These are phyloP conservation scores for Ilyonectria robusta DNA, from an alignment of 2,329 filamentous ascomycete species.

Conservation along the genomic window DNA sequence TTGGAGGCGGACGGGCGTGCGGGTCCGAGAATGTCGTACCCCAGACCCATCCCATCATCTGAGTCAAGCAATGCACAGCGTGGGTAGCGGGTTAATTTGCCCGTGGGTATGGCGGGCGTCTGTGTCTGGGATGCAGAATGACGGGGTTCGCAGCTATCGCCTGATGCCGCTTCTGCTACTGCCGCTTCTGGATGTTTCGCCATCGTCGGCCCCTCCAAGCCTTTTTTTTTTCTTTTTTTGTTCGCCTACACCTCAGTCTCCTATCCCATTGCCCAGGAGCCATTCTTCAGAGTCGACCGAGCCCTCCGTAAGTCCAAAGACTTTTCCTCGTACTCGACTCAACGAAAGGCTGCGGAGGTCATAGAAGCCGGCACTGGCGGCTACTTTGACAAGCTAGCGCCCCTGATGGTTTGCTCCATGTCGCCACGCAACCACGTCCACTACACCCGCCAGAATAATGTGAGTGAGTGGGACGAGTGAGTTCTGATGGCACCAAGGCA, in stretches of 20 bases:
- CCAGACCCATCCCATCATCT: constrained; percentile 37
- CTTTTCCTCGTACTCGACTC: constrained; percentile 16
- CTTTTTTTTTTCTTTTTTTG: background rate
- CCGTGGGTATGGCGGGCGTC: constrained; percentile 13
- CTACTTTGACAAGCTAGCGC: constrained; percentile 34
- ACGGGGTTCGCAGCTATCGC: constrained; percentile 21
- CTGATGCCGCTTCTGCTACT: constrained; percentile 4
- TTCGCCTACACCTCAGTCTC: background rate
- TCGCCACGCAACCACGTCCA: constrained; percentile 40
- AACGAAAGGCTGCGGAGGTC: constrained; percentile 15
- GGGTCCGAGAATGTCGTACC: constrained; percentile 36
- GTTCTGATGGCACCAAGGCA: constrained; percentile 37
- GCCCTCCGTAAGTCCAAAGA: background rate
- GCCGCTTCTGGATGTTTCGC: background rate
- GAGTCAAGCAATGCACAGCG: constrained; percentile 37
- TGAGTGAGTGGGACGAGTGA: constrained; percentile 33
- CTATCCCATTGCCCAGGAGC: background rate
- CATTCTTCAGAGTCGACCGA: constrained; percentile 14
- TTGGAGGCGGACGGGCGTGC: constrained; percentile 17
- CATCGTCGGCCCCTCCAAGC: background rate
- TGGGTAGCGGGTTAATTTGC: constrained; percentile 16
- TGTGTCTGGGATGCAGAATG: constrained; percentile 36
- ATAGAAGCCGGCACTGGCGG: constrained; percentile 32
- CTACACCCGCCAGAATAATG: constrained; percentile 26
- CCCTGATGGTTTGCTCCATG: constrained; percentile 31